These are phyloP conservation scores for Colletotrichum sp. DNA, from an alignment of 2,329 filamentous ascomycete genomes.

Conservation along the genomic window DNA sequence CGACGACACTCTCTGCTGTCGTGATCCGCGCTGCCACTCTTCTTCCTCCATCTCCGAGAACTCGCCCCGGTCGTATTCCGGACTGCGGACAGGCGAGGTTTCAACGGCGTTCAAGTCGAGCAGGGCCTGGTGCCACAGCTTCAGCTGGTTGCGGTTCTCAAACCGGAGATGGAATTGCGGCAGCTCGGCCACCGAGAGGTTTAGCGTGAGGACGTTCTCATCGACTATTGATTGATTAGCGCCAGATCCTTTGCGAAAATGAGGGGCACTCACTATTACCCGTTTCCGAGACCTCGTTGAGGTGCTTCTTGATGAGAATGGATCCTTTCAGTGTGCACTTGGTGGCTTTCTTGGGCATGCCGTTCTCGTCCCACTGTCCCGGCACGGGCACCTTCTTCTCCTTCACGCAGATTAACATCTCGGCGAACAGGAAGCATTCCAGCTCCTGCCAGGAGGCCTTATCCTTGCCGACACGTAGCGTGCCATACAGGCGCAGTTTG, in stretches of 20 bases:
- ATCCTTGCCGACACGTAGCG: slow-evolving; percentile 93
- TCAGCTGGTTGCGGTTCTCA: slow-evolving; percentile 80
- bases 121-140: slow-evolving; percentile 88
- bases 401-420: slow-evolving; percentile 99
- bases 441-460: slow-evolving; percentile 96
- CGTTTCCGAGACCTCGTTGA: slow-evolving; percentile 83
- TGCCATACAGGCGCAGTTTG: slow-evolving; percentile 87
- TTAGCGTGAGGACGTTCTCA: slow-evolving; percentile 85
- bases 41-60: slow-evolving; percentile 88
- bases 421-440: slow-evolving; percentile 94
- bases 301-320: slow-evolving; percentile 96
- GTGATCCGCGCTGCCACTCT: slow-evolving; percentile 71
- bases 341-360: slow-evolving; percentile 64
- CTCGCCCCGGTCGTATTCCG: slow-evolving; percentile 80
- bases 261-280: slow-evolving; percentile 44
- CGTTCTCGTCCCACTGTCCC: slow-evolving; percentile 70
- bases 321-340: slow-evolving; percentile 94
- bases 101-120: slow-evolving; percentile 81
- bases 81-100: slow-evolving; percentile 64
- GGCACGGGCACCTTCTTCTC: slow-evolving; percentile 77
- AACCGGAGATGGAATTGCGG: slow-evolving; percentile 95
- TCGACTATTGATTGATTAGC: slow-evolving; percentile 53
- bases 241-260: slow-evolving; percentile 22
- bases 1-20: slow-evolving; percentile 77
- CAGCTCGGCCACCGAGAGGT: slow-evolving; percentile 87